Conservation (phyloP, 306 rosid genomes). For the Geum urbanum region DNA sequence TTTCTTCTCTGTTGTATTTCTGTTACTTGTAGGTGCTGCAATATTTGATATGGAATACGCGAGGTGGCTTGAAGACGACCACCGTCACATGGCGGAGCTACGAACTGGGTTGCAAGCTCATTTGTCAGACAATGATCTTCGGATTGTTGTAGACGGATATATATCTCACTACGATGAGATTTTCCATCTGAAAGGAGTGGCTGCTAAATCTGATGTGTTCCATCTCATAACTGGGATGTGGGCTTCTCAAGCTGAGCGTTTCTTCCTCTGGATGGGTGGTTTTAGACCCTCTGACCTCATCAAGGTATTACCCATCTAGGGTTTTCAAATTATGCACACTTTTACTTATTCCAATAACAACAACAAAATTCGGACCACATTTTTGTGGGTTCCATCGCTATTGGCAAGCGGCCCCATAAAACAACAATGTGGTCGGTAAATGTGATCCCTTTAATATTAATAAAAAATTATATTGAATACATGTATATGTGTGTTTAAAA, state of each 20-base stretch:
- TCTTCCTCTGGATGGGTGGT: conserved; percentile 97
- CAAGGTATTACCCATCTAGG: conserved; percentile 32
- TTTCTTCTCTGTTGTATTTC: background rate
- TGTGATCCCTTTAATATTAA: background rate
- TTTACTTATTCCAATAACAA: background rate
- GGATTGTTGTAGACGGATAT: conserved; percentile 58
- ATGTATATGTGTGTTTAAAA: too few relatives aligned
- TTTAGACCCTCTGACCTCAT: conserved; percentile 86
- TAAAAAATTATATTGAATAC: background rate
- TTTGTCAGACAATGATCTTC: conserved; percentile 57
- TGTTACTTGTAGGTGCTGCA: conserved; percentile 56
- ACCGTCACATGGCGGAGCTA: conserved; percentile 66
- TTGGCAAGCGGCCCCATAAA: background rate
- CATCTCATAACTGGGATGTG: conserved; percentile 83
- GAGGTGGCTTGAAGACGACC: conserved; percentile 90
- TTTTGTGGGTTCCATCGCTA: background rate
- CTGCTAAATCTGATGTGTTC: conserved; percentile 83
- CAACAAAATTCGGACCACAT: background rate
- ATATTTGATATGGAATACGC: conserved; percentile 92
- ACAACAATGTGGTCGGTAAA: background rate
- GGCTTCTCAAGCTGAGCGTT: conserved; percentile 82
- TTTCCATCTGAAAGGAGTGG: conserved; percentile 59
- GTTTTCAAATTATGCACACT: background rate
- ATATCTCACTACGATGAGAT: conserved; percentile 71
- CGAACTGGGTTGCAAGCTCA: conserved; percentile 54